Evolutionary conservation across 2,329 filamentous ascomycete species (phyloP).

Genomic region (Grosmannia penicillata): DNA sequence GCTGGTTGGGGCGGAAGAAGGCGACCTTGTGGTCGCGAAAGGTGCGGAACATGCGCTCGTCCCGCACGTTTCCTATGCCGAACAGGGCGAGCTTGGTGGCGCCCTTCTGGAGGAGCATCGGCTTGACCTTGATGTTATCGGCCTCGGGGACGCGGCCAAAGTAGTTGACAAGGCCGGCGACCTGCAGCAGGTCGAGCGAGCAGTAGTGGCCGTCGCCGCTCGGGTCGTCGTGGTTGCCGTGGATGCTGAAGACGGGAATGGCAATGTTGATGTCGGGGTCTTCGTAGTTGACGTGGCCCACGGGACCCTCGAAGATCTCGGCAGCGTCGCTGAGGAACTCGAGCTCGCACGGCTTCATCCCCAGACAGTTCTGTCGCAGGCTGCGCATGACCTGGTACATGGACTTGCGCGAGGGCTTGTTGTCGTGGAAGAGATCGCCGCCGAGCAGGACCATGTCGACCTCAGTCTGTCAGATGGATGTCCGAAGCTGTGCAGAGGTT

Average conservation of each 20-base stretch:
- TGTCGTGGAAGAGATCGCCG: constrained; percentile 94
- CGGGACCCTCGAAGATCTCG: constrained; percentile 78
- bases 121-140: constrained; percentile 86
- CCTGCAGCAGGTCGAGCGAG: constrained; percentile 79
- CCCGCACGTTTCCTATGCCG: constrained; percentile 87
- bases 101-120: constrained; percentile 85
- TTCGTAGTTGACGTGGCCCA: constrained; percentile 94
- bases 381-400: constrained; percentile 97
- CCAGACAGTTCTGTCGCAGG: constrained; percentile 81
- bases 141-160: constrained; percentile 84
- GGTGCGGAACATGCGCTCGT: constrained; percentile 86
- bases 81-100: constrained; percentile 85
- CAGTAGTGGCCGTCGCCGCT: constrained; percentile 91
- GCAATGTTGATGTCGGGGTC: constrained; percentile 94
- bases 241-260: constrained; percentile 95
- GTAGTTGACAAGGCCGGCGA: constrained; percentile 87
- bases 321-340: constrained; percentile 89
- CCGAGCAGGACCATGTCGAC: constrained; percentile 94
- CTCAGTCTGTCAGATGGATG: constrained; percentile 17
- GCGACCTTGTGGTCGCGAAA: constrained; percentile 89
- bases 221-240: constrained; percentile 96
- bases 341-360: constrained; percentile 88
- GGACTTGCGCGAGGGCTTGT: constrained; percentile 87
- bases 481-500: no score
- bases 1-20: constrained; percentile 71